Percentiles rank a stretch among this genome's conserved stretches.
phyloP scores from a whole-genome alignment of 805 yeast species.

The Yarrowia porcina region DNA sequence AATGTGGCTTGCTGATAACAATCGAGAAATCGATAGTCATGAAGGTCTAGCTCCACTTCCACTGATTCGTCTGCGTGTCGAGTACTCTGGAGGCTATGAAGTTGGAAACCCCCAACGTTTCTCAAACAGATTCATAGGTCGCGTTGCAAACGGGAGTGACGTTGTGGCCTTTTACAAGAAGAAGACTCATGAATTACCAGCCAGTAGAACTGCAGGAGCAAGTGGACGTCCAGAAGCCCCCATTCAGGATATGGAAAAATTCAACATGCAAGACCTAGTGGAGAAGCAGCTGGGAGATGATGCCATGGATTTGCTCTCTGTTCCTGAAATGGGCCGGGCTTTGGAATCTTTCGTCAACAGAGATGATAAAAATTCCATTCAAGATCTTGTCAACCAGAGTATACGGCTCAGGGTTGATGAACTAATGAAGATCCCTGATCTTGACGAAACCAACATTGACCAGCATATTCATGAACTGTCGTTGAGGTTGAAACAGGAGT shows the following conservation, averaged over 20 bases:
- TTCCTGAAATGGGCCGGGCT: conserved; percentile 68
- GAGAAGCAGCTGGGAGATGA: conserved; percentile 59
- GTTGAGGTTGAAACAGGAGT: background rate
- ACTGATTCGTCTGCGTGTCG: conserved; percentile 74
- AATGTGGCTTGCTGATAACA: conserved; percentile 45
- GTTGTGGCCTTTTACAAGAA: conserved; percentile 68
- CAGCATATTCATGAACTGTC: too few species aligned
- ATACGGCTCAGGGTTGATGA: conserved; percentile 32
- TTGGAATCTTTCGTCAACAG: conserved; percentile 70
- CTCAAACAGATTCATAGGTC: conserved; percentile 84
- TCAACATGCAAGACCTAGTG: conserved; percentile 63
- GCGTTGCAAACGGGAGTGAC: conserved; percentile 84
- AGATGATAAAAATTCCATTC: conserved; percentile 73
- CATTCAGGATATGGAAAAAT: conserved; percentile 40
- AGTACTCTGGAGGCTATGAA: conserved; percentile 85
- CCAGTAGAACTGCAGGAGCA: too few species aligned
- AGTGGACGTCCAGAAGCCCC: too few species aligned
- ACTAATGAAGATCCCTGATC: conserved; percentile 27
- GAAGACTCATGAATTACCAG: conserved; percentile 34
- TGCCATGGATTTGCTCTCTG: conserved; percentile 64
- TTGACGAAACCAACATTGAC: background rate
- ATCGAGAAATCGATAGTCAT: too few species aligned
- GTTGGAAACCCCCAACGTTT: conserved; percentile 91
- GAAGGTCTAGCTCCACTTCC: conserved; percentile 86
- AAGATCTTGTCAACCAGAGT: conserved; percentile 40